Conservation (phyloP, 73 alveolate genomes). For the Paramecium caudatum region DNA sequence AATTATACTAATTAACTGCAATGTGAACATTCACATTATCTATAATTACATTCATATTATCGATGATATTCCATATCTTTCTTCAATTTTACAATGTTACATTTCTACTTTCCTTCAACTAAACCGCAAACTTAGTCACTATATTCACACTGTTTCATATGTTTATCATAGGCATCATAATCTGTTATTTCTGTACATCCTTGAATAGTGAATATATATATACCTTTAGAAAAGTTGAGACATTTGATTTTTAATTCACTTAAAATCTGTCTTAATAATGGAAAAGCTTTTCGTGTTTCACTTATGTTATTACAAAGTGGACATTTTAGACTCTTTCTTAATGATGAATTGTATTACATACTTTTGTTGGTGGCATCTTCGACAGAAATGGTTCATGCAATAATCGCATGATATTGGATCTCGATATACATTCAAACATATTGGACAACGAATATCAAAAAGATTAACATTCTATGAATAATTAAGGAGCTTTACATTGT, state of each 20-base stretch:
- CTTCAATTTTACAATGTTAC: slow-evolving; percentile 5
- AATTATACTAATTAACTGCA: neutral
- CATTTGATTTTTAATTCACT: slow-evolving; percentile 16
- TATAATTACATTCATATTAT: neutral
- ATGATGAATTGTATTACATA: neutral
- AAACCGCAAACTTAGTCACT: neutral
- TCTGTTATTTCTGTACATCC: slow-evolving; percentile 25
- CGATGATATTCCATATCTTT: slow-evolving; percentile 17
- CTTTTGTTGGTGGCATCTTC: slow-evolving; percentile 14
- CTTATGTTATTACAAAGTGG: neutral
- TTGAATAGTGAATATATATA: neutral
- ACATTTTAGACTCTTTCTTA: slow-evolving; percentile 1
- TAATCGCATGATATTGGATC: slow-evolving; percentile 60
- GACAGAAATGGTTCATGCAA: slow-evolving; percentile 58
- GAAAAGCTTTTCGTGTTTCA: slow-evolving; percentile 54
- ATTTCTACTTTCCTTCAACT: neutral
- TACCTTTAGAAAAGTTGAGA: neutral
- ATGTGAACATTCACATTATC: slow-evolving; percentile 47
- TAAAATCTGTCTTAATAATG: slow-evolving; percentile 17
- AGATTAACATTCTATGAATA: neutral
- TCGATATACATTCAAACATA: slow-evolving; percentile 4
- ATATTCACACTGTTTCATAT: slow-evolving; percentile 6
- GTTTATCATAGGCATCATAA: slow-evolving; percentile 44
- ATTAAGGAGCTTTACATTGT: neutral
- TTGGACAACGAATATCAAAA: slow-evolving; percentile 47